Evolutionary conservation across 495 filamentous ascomycete genomes (phyloP).

Genomic region (Monascus purpureus): DNA sequence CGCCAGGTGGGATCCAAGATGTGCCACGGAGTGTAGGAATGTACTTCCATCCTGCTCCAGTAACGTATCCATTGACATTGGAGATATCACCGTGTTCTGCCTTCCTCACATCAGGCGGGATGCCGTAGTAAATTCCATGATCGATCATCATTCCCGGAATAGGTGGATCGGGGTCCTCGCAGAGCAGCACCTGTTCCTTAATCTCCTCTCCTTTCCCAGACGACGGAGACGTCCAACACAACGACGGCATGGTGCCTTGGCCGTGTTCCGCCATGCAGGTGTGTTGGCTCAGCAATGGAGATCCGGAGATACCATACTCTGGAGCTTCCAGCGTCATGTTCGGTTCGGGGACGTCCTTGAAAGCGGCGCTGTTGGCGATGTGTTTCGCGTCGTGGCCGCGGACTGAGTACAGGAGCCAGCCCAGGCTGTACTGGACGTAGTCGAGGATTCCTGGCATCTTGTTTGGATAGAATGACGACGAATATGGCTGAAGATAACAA

Average conservation of each 20-base stretch:
- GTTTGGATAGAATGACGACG: too few species aligned
- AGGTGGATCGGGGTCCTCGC: constrained; percentile 38
- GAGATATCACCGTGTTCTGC: constrained; percentile 19
- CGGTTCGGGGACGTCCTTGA: constrained; percentile 16
- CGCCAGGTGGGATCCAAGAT: constrained; percentile 25
- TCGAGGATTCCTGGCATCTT: too few species aligned
- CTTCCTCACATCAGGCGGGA: constrained; percentile 18
- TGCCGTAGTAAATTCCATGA: constrained; percentile 33
- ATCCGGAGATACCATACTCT: constrained; percentile 24
- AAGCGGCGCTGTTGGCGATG: constrained; percentile 12
- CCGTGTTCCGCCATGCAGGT: constrained; percentile 21
- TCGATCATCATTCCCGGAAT: constrained; percentile 27
- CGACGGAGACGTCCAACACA: constrained; percentile 22
- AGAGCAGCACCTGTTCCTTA: constrained; percentile 33
- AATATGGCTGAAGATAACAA: too few species aligned
- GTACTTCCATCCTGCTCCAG: constrained; percentile 27
- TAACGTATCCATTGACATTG: constrained; percentile 5
- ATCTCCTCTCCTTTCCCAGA: constrained; percentile 12
- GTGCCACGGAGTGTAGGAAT: constrained; percentile 16
- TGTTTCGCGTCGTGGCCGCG: constrained; percentile 17
- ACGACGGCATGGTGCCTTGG: constrained; percentile 20
- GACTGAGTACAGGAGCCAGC: constrained; percentile 11
- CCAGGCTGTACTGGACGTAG: constrained; percentile 12
- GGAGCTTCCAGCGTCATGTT: constrained; percentile 29
- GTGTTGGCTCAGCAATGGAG: constrained; percentile 20